Evolutionary conservation across 768 basidiomycete species (phyloP).

Genomic region (Fomitopsis serialis): DNA sequence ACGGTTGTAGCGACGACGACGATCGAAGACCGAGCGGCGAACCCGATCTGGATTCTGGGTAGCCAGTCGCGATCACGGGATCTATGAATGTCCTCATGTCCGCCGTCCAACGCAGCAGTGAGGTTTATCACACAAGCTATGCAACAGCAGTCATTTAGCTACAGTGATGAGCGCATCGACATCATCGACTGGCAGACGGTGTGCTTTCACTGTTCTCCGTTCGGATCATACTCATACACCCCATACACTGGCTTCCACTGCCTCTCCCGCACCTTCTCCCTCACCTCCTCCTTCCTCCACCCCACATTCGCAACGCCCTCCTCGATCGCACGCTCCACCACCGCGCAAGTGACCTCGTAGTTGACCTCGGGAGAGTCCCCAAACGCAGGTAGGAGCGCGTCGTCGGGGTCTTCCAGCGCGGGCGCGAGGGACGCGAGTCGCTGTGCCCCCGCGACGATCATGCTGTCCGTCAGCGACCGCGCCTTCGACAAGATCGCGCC

Average conservation of each 20-base stretch:
- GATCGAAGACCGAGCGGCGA: too few relatives aligned
- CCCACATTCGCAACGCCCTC: slow-evolving; percentile 60
- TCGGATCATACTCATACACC: slow-evolving; percentile 56
- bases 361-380: slow-evolving; percentile 67
- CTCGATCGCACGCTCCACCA: slow-evolving; percentile 72
- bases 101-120: too few relatives aligned
- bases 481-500: slow-evolving; percentile 69
- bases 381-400: slow-evolving; percentile 75
- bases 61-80: too few relatives aligned
- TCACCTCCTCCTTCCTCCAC: slow-evolving; percentile 50
- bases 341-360: slow-evolving; percentile 74
- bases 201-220: slow-evolving; percentile 36
- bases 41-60: too few relatives aligned
- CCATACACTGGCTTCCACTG: slow-evolving; percentile 65
- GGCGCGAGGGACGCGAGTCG: slow-evolving; percentile 77
- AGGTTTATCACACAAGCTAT: too few relatives aligned
- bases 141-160: too few relatives aligned
- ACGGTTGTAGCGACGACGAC: too few relatives aligned
- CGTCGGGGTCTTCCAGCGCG: slow-evolving; percentile 62
- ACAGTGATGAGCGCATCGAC: too few relatives aligned
- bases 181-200: too few relatives aligned
- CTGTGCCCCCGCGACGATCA: slow-evolving; percentile 79
- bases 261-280: slow-evolving; percentile 41
- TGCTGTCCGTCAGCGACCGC: slow-evolving; percentile 63
- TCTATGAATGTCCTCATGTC: too few relatives aligned